Conservation (phyloP, 371 early-diverging fungal species). For the Mortierella sp. region DNA sequence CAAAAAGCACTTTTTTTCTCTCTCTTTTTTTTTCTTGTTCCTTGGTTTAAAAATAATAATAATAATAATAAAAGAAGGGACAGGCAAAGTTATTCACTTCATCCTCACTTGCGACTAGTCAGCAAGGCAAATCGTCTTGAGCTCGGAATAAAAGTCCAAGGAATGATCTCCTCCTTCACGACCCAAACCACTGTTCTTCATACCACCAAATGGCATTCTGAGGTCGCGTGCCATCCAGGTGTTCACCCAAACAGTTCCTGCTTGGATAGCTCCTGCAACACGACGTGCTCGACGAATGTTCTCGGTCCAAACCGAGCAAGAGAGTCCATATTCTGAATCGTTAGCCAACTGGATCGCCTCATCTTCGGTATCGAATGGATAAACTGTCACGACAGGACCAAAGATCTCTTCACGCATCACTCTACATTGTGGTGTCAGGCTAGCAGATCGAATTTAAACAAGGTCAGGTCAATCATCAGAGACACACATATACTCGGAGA, state of each 20-base stretch:
- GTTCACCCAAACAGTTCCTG: constrained; percentile 81
- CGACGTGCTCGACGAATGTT: constrained; percentile 69
- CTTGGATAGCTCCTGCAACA: constrained; percentile 64
- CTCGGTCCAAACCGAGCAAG: constrained; percentile 81
- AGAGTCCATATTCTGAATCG: constrained; percentile 79
- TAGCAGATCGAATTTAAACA: constrained; percentile 10
- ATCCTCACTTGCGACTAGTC: constrained; percentile 16
- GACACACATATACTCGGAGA: too few species aligned
- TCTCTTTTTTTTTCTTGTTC: too few species aligned
- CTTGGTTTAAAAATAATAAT: too few species aligned
- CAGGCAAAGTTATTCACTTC: too few species aligned
- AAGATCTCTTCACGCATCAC: constrained; percentile 88
- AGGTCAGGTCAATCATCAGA: background rate
- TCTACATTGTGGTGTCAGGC: constrained; percentile 61
- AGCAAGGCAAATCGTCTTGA: constrained; percentile 62
- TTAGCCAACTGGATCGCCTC: constrained; percentile 80
- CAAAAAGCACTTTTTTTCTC: background rate
- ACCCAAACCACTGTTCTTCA: constrained; percentile 60
- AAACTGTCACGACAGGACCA: constrained; percentile 83
- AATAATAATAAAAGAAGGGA: too few species aligned
- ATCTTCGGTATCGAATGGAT: constrained; percentile 75
- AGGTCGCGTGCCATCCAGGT: constrained; percentile 79
- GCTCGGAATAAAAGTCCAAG: constrained; percentile 68
- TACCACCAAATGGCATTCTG: constrained; percentile 79
- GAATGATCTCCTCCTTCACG: constrained; percentile 67